Evolutionary conservation across 352 stramenopile genomes (phyloP).

Genomic region (Pythium plurisporium): DNA sequence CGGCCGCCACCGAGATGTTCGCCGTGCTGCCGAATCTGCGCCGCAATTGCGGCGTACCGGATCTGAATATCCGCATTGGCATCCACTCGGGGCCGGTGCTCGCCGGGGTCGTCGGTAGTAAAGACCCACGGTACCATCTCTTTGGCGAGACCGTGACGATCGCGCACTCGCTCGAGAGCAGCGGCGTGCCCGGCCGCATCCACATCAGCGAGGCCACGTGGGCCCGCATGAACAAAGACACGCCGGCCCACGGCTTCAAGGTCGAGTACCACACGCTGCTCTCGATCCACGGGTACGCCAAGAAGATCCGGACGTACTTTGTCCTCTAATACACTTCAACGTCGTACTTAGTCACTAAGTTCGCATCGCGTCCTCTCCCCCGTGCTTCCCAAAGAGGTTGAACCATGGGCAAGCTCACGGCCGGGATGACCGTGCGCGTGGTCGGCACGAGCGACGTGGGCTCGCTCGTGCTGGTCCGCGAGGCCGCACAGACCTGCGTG

Average conservation of each 20-base stretch:
- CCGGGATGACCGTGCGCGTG: conserved; percentile 54
- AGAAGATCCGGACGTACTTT: conserved; percentile 81
- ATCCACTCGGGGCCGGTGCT: conserved; percentile 80
- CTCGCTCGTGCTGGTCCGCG: conserved; percentile 58
- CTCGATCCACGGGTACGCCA: conserved; percentile 62
- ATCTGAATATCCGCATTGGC: conserved; percentile 86
- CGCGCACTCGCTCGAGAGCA: conserved; percentile 78
- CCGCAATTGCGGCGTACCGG: conserved; percentile 66
- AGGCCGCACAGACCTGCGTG: conserved; percentile 56
- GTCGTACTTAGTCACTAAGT: conserved; percentile 1
- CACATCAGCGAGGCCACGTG: conserved; percentile 84
- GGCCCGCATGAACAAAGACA: conserved; percentile 79
- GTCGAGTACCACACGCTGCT: conserved; percentile 83
- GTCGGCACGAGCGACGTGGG: conserved; percentile 47
- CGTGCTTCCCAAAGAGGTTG: not conserved
- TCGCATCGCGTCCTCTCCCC: not conserved
- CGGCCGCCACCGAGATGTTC: conserved; percentile 76
- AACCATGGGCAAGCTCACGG: conserved; percentile 32
- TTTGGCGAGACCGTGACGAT: conserved; percentile 86
- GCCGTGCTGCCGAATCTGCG: conserved; percentile 47
- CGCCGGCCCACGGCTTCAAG: conserved; percentile 70
- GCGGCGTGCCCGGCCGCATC: conserved; percentile 63
- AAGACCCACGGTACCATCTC: conserved; percentile 80
- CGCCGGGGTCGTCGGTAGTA: conserved; percentile 79
- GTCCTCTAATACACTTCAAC: conserved; percentile 38